phyloP scores from a whole-genome alignment of 2,329 filamentous ascomycete genomes.

The Ceratocystis destructans region DNA sequence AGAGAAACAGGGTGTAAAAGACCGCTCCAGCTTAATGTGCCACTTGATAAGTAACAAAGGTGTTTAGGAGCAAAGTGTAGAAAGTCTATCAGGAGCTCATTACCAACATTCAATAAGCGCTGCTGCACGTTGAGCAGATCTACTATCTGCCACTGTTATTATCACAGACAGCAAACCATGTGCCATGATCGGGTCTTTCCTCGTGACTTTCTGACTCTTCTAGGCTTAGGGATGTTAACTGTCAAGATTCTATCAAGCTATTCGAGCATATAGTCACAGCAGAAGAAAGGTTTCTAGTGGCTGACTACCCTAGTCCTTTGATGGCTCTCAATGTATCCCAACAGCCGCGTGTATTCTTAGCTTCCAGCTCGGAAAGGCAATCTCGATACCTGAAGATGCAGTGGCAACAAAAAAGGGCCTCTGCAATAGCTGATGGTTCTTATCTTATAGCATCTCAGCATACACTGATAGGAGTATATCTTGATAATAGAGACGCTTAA shows the following conservation, averaged over 20 bases:
- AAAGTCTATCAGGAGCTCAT: neutral
- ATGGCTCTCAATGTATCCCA: too few relatives aligned
- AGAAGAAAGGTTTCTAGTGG: neutral
- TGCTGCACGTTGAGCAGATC: neutral
- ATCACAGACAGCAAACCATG: conserved; percentile 19
- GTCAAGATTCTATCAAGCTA: neutral
- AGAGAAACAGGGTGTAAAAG: too few relatives aligned
- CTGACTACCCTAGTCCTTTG: neutral
- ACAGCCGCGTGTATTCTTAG: neutral
- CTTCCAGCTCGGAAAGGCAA: neutral
- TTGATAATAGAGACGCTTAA: too few relatives aligned
- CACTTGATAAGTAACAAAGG: too few relatives aligned
- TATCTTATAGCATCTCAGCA: too few relatives aligned
- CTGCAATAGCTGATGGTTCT: too few relatives aligned
- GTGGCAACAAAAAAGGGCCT: too few relatives aligned
- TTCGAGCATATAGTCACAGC: neutral
- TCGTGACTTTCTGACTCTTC: neutral
- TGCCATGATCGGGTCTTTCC: neutral
- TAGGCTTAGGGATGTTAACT: neutral
- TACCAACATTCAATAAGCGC: neutral
- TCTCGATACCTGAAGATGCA: too few relatives aligned
- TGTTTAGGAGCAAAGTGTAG: neutral
- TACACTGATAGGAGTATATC: too few relatives aligned
- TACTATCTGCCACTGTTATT: conserved; percentile 19
- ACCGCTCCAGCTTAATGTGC: too few relatives aligned